Evolutionary conservation across 768 basidiomycete genomes (phyloP).

Genomic region (Termitomyces sp.): DNA sequence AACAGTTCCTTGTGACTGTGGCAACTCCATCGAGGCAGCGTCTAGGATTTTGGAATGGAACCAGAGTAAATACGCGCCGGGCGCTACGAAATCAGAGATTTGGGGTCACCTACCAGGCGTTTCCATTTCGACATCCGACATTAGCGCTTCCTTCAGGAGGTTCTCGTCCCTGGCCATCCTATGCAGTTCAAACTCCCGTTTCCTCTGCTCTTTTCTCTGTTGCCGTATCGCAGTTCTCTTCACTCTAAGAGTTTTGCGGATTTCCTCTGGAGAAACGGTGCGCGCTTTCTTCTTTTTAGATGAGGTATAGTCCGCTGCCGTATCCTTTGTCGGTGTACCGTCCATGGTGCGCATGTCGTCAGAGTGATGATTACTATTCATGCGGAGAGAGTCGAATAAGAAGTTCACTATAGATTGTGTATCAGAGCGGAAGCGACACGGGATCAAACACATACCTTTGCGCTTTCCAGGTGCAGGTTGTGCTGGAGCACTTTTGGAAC

Average conservation of each 20-base stretch:
- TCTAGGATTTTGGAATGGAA: constrained; percentile 1
- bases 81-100: neutral
- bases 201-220: constrained; percentile 37
- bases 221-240: constrained; percentile 37
- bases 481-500: constrained; percentile 18
- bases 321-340: constrained; percentile 29
- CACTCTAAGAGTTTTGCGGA: constrained; percentile 29
- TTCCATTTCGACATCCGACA: constrained; percentile 20
- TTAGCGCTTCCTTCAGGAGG: constrained; percentile 39
- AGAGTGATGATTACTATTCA: constrained; percentile 29
- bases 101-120: constrained; percentile 14
- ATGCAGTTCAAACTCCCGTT: constrained; percentile 33
- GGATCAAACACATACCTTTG: constrained; percentile 35
- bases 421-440: neutral
- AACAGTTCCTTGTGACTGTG: constrained; percentile 7
- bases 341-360: constrained; percentile 20
- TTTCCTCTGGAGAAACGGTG: constrained; percentile 42
- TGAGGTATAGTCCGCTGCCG: constrained; percentile 25
- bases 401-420: constrained; percentile 24
- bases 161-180: constrained; percentile 32
- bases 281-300: constrained; percentile 47
- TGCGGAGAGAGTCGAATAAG: constrained; percentile 31
- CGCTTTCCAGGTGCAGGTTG: constrained; percentile 37
- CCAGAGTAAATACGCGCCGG: neutral
- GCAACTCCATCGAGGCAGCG: neutral